Percentiles rank a stretch among this genome's conserved stretches.
Evolutionary conservation across 2,329 filamentous ascomycete genomes (phyloP).

Genomic region (Erysiphe pulchra): DNA sequence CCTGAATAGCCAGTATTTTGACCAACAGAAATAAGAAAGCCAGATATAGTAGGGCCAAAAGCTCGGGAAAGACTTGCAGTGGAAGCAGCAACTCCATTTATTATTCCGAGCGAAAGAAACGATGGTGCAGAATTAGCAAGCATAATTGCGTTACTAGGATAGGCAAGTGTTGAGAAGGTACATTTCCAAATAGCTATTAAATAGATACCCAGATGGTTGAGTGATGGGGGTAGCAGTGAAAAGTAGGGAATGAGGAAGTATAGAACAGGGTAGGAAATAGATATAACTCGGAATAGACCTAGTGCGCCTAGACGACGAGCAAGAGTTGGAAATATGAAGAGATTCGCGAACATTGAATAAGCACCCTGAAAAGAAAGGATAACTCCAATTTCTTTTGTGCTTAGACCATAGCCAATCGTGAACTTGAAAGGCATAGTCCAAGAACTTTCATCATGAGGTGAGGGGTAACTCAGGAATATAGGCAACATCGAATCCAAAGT

Average conservation of each 20-base stretch:
- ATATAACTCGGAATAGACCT: conserved; percentile 56
- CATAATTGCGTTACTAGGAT: conserved; percentile 73
- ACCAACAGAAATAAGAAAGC: conserved; percentile 59
- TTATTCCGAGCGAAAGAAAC: conserved; percentile 60
- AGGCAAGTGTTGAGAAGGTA: conserved; percentile 72
- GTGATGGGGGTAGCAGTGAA: conserved; percentile 46
- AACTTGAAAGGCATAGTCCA: conserved; percentile 64
- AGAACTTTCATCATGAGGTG: conserved; percentile 18
- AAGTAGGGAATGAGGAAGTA: conserved; percentile 80
- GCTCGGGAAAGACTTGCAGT: conserved; percentile 73
- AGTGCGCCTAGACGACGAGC: conserved; percentile 53
- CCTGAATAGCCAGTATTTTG: conserved; percentile 61
- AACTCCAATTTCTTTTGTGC: conserved; percentile 61
- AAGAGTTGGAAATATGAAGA: conserved; percentile 60
- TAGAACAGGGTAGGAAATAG: conserved; percentile 62
- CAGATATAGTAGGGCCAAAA: conserved; percentile 71
- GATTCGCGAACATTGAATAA: conserved; percentile 56
- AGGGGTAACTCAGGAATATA: conserved; percentile 37
- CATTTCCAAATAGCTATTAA: conserved; percentile 71
- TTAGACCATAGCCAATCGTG: conserved; percentile 58
- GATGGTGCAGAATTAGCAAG: conserved; percentile 72
- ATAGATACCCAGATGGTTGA: conserved; percentile 54
- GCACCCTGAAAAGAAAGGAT: conserved; percentile 74
- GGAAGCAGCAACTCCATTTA: conserved; percentile 81
- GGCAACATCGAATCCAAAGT: conserved; percentile 87